A percentile compares a stretch with the other conserved stretches of the same genome.
Evolutionary conservation across 768 basidiomycete genomes (phyloP).

Genomic region (Mycena galopus): DNA sequence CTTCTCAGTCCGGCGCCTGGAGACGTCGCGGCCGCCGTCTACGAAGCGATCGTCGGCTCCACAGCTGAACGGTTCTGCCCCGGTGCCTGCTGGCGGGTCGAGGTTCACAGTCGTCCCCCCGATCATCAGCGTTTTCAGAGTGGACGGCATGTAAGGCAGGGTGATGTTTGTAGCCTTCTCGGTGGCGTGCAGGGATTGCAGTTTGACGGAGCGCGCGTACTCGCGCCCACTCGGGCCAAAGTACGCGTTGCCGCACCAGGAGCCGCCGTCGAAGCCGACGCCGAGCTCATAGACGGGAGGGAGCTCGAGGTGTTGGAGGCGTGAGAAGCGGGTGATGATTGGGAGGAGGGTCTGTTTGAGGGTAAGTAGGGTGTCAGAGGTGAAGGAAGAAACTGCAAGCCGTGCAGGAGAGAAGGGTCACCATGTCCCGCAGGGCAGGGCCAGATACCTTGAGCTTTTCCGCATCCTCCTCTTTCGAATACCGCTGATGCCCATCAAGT

Average conservation of each 20-base stretch:
- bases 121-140: conserved; percentile 11
- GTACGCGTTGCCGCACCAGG: conserved; percentile 20
- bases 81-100: conserved; percentile 12
- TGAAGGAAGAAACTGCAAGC: not conserved
- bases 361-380: conserved; percentile 18
- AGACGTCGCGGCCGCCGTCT: conserved; percentile 10
- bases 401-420: conserved; percentile 12
- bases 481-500: conserved; percentile 18
- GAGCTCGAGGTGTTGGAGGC: conserved; percentile 18
- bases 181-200: conserved; percentile 23
- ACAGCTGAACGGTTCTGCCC: conserved; percentile 11
- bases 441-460: conserved; percentile 15
- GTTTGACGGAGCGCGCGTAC: conserved; percentile 18
- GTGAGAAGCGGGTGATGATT: conserved; percentile 21
- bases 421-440: conserved; percentile 19
- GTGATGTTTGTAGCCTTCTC: conserved; percentile 14
- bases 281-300: conserved; percentile 18
- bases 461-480: conserved; percentile 7
- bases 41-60: conserved; percentile 15
- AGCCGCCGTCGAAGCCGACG: conserved; percentile 14
- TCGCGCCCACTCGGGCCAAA: conserved; percentile 19
- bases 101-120: conserved; percentile 16
- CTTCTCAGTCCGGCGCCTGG: conserved; percentile 13
- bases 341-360: conserved; percentile 17
- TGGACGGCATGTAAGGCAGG: conserved; percentile 14